Conservation (phyloP, 2,329 filamentous ascomycete species). For the Epichloe sibirici region DNA sequence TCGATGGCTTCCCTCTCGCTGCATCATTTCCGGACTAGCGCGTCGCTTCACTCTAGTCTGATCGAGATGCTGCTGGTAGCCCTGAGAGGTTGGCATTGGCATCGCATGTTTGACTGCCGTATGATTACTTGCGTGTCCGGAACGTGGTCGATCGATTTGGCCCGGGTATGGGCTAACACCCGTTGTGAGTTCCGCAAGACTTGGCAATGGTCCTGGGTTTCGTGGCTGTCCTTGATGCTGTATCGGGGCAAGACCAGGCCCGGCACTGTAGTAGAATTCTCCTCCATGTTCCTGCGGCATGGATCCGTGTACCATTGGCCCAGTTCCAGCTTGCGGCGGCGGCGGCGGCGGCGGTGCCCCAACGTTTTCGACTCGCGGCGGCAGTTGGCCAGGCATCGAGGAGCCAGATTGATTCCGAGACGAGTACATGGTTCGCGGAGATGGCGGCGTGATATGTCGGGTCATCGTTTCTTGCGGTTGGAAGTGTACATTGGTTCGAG, state of each 20-base stretch:
- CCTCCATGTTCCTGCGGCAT: conserved; percentile 16
- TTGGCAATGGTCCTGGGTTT: conserved; percentile 40
- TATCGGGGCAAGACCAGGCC: conserved; percentile 39
- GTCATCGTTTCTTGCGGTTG: conserved; percentile 35
- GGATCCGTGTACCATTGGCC: conserved; percentile 11
- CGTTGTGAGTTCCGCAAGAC: conserved; percentile 51
- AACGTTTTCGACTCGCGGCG: conserved; percentile 11
- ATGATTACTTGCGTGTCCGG: conserved; percentile 8
- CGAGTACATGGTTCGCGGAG: conserved; percentile 29
- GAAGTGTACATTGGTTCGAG: conserved; percentile 28
- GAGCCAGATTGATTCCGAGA: conserved; percentile 21
- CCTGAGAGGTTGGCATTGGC: conserved; percentile 21
- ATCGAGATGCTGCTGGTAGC: conserved; percentile 24
- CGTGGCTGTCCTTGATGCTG: conserved; percentile 29
- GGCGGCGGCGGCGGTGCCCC: conserved; percentile 22
- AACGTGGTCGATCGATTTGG: conserved; percentile 27
- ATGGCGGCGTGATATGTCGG: conserved; percentile 29
- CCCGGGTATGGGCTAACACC: conserved; percentile 49
- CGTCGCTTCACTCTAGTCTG: conserved; percentile 37
- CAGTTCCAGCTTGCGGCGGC: conserved; percentile 13
- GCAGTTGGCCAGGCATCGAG: conserved; percentile 22
- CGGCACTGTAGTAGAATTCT: conserved; percentile 19
- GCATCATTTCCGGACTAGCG: conserved; percentile 34
- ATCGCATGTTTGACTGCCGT: conserved; percentile 25
- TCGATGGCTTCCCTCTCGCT: conserved; percentile 34